Percentiles rank a stretch among this genome's conserved stretches.
Evolutionary conservation across 225 moss, liverwort and hornwort genomes (phyloP).

Genomic region (Bryum argenteum): DNA sequence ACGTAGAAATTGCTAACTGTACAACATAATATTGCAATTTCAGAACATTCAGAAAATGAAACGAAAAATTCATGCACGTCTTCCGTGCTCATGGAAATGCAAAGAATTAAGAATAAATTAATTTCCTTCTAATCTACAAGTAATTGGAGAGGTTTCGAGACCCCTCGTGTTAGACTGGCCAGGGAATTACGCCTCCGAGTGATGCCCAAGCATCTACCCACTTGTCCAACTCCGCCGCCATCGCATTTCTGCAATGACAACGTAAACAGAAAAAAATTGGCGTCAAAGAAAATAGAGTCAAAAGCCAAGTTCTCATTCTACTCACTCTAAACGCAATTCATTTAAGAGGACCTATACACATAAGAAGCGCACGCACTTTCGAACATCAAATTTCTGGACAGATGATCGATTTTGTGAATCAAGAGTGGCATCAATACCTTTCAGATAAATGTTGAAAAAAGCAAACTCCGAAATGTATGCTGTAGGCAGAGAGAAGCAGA

Average conservation of each 20-base stretch:
- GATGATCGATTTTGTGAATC: neutral
- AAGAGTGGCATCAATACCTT: constrained; percentile 10
- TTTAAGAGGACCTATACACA: neutral
- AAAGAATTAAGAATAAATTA: constrained; percentile 19
- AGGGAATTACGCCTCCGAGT: constrained; percentile 24
- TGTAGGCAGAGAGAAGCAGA: constrained; percentile 22
- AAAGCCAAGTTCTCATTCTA: neutral
- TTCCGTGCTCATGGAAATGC: constrained; percentile 6
- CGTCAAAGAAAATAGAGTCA: neutral
- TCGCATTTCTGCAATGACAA: constrained; percentile 19
- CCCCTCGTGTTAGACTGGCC: constrained; percentile 6
- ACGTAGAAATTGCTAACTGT: neutral
- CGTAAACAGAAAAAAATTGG: neutral
- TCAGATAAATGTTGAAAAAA: constrained; percentile 8
- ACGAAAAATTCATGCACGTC: constrained; percentile 1
- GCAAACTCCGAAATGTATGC: constrained; percentile 13
- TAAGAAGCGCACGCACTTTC: neutral
- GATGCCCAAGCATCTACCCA: constrained; percentile 21
- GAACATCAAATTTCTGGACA: no score
- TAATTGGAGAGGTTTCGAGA: constrained; percentile 18
- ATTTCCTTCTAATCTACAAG: constrained; percentile 23
- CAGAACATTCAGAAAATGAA: neutral
- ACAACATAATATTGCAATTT: neutral
- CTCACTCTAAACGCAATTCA: neutral
- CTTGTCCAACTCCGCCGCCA: constrained; percentile 18